Conservation (phyloP, 352 stramenopile genomes). For the Pythium sp. region DNA sequence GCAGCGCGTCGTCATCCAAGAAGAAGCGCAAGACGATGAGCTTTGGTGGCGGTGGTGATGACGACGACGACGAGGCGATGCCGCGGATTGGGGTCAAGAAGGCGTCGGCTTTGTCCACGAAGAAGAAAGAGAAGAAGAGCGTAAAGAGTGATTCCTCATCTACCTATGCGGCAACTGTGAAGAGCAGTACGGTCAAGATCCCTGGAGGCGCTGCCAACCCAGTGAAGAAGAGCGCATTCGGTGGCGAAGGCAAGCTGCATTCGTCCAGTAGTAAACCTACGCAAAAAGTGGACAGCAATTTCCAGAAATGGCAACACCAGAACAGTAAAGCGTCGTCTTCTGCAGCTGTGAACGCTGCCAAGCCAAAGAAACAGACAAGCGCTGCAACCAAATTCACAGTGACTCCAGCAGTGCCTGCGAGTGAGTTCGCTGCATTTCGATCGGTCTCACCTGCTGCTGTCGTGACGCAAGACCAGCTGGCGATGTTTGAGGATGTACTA, state of each 20-base stretch:
- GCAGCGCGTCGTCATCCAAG: constrained; percentile 14
- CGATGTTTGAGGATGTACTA: constrained; percentile 2
- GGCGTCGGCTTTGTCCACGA: constrained; percentile 23
- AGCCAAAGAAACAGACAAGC: background rate
- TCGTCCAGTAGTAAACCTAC: background rate
- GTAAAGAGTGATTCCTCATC: background rate
- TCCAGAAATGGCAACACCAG: background rate
- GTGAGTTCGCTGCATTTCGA: background rate
- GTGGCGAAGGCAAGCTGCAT: background rate
- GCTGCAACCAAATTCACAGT: no score
- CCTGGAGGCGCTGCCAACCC: background rate
- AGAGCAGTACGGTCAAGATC: constrained; percentile 19
- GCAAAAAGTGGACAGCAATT: background rate
- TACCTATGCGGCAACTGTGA: background rate
- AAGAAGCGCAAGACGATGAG: constrained; percentile 24
- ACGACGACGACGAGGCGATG: constrained; percentile 29
- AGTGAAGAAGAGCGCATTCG: background rate
- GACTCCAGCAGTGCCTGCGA: no score
- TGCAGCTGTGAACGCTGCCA: background rate
- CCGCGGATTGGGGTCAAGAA: constrained; percentile 35
- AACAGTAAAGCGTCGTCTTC: background rate
- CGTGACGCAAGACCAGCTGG: constrained; percentile 17
- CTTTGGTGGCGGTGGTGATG: background rate
- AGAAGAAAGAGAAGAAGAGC: constrained; percentile 25
- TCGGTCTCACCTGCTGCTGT: background rate